Base-by-base conservation (phyloP, 768 basidiomycete genomes). In the Rhodocollybia butyracea region DNA sequence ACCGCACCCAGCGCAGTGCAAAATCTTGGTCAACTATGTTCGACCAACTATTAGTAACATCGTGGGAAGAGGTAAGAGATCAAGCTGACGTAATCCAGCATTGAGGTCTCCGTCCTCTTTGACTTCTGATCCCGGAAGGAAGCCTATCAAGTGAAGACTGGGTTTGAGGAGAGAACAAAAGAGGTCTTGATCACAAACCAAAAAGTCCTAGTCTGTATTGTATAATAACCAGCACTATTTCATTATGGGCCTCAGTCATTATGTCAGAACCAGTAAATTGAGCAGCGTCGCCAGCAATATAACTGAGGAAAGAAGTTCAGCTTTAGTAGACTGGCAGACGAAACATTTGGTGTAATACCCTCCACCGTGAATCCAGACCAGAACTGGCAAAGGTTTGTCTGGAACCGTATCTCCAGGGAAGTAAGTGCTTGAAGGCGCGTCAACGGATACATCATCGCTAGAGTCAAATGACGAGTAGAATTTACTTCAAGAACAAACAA, bases 401-500 rank as follows among this genome's bases (percentile, higher is more conserved):
- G 57, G 57, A 4, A 54, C n/a, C 8, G 38, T 26, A 15, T 55
- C 51, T 30, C 67, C 63, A 3, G 71, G 70, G 50, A 63, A 51
- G 51, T 67, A 68, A 12, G 72, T 68, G 36, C 72, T 73, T 32
- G 12, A 27, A 30, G 17, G 45, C 22, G 11, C n/a, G 24, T 36
- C 27, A 24, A 47, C 22, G n/a, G 19, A 22, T 7, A n/a, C 19
- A 22, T 2, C 19, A 17, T 22, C n/a, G n/a, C n/a, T n/a, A n/a
- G 0, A 24, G 0, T 7, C n/a, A 3, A 38, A n/a, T 24, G 11
- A 7, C 41, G 24, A 3, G 2, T 3, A 21, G n/a, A 5, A 31
- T 63, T 31, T 39, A 75, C 73, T 73, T 75, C 12, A 76, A 63
- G 46, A 73, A 74, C 4, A 77, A 55, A 56, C 76, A 79, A 54